These are phyloP conservation scores for Hygrocybe punicea DNA, from an alignment of 768 basidiomycete genomes.

Conservation along the genomic window DNA sequence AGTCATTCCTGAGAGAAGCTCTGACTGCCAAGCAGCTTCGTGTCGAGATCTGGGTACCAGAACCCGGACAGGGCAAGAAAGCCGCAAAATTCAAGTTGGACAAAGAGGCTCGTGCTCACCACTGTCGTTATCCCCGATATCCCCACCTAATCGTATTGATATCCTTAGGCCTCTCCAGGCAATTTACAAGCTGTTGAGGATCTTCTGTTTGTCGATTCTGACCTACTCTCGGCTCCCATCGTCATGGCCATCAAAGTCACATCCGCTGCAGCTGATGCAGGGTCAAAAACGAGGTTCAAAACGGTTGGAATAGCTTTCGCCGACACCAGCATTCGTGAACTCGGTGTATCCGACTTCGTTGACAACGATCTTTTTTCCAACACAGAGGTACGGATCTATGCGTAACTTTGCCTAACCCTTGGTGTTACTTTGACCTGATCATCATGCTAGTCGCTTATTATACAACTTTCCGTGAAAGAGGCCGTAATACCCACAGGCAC, in stretches of 20 bases:
- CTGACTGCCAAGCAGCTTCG: conserved; percentile 86
- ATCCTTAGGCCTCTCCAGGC: conserved; percentile 54
- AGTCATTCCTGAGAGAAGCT: conserved; percentile 81
- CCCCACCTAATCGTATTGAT: not conserved
- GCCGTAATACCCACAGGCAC: conserved; percentile 81
- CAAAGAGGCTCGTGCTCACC: conserved; percentile 59
- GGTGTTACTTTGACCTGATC: not conserved
- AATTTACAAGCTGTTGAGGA: conserved; percentile 73
- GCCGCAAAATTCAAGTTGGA: conserved; percentile 70
- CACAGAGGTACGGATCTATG: conserved; percentile 63
- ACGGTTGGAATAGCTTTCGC: conserved; percentile 87
- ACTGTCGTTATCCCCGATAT: not conserved
- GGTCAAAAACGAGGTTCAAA: conserved; percentile 59
- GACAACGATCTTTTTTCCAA: conserved; percentile 97
- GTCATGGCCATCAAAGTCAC: conserved; percentile 85
- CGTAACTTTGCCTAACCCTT: not conserved
- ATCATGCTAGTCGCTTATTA: conserved; percentile 71
- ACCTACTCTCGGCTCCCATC: conserved; percentile 79
- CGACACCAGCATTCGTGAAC: conserved; percentile 77
- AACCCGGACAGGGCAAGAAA: conserved; percentile 71
- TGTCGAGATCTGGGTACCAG: conserved; percentile 86
- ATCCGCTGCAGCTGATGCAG: conserved; percentile 41
- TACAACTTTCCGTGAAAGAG: conserved; percentile 97
- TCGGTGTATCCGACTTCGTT: conserved; percentile 87
- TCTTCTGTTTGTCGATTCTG: conserved; percentile 76